Conservation (phyloP, 176 grass and related monocot genomes). For the Oryza officinalis region DNA sequence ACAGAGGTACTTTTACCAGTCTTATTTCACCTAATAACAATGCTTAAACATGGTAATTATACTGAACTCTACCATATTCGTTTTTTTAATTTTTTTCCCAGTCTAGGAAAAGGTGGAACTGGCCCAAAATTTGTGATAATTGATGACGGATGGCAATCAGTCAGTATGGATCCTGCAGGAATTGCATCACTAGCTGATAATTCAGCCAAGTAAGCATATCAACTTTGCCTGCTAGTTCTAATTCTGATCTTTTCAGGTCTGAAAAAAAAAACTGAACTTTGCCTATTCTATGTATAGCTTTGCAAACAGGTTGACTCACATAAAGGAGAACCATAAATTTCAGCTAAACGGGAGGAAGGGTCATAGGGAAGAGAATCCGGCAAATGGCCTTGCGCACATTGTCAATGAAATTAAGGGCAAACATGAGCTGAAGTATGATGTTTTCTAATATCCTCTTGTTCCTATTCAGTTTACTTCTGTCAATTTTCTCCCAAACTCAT, state of each 20-base stretch:
- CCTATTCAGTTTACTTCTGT: not conserved
- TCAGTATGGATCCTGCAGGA: constrained; percentile 61
- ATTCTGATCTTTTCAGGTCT: constrained; percentile 3
- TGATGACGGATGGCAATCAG: constrained; percentile 82
- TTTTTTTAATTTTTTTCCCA: constrained; percentile 22
- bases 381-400: constrained; percentile 59
- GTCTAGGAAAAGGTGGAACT: constrained; percentile 65
- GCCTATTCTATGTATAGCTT: constrained; percentile 54
- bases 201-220: constrained; percentile 67
- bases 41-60: not conserved
- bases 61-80: not conserved
- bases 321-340: constrained; percentile 92
- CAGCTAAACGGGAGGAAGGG: constrained; percentile 72
- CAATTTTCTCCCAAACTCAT: not conserved
- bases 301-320: constrained; percentile 84
- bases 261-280: not conserved
- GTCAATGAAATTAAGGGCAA: constrained; percentile 70
- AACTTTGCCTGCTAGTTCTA: not conserved
- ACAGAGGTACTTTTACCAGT: constrained; percentile 48
- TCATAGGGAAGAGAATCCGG: constrained; percentile 58
- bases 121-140: constrained; percentile 78
- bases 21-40: not conserved
- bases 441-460: not conserved
- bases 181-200: constrained; percentile 56
- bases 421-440: constrained; percentile 68